Evolutionary conservation across 2,329 filamentous ascomycete species (phyloP).

Genomic region (Trichoderma arundinaceum): DNA sequence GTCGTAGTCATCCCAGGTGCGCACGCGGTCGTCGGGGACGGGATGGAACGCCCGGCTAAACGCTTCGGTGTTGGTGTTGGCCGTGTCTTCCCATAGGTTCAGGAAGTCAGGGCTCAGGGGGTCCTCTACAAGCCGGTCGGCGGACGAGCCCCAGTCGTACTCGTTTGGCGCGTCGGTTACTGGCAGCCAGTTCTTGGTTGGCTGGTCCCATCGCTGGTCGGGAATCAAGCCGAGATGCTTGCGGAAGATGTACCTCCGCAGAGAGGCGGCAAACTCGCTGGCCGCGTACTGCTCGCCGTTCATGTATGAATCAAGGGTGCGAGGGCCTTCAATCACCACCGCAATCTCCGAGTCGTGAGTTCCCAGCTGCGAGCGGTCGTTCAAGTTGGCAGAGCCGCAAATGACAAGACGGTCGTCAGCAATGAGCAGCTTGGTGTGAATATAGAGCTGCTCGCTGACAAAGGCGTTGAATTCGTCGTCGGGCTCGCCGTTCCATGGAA

Average conservation of each 20-base stretch:
- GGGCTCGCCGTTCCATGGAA: slow-evolving; percentile 61
- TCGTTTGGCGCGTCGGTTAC: slow-evolving; percentile 72
- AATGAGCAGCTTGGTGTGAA: slow-evolving; percentile 74
- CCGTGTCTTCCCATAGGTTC: slow-evolving; percentile 73
- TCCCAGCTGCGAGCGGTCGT: slow-evolving; percentile 76
- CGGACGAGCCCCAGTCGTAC: slow-evolving; percentile 72
- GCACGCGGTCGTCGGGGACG: slow-evolving; percentile 71
- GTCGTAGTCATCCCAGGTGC: slow-evolving; percentile 75
- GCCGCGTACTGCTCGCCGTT: slow-evolving; percentile 73
- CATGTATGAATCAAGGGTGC: slow-evolving; percentile 74
- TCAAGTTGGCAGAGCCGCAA: slow-evolving; percentile 70
- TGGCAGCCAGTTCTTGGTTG: slow-evolving; percentile 78
- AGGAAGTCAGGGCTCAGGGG: slow-evolving; percentile 73
- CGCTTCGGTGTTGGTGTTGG: slow-evolving; percentile 77
- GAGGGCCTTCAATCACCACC: slow-evolving; percentile 82
- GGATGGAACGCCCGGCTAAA: slow-evolving; percentile 83
- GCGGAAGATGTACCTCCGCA: slow-evolving; percentile 85
- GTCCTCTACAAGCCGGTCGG: slow-evolving; percentile 73
- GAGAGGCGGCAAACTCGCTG: slow-evolving; percentile 75
- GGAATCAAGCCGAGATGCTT: slow-evolving; percentile 88
- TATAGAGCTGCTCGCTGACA: slow-evolving; percentile 67
- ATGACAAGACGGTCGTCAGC: slow-evolving; percentile 83
- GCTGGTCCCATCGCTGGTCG: slow-evolving; percentile 69
- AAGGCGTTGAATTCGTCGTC: slow-evolving; percentile 65
- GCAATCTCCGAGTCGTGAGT: slow-evolving; percentile 87